Conservation (phyloP, 108 stramenopile genomes). For the Cyclotella sp. region DNA sequence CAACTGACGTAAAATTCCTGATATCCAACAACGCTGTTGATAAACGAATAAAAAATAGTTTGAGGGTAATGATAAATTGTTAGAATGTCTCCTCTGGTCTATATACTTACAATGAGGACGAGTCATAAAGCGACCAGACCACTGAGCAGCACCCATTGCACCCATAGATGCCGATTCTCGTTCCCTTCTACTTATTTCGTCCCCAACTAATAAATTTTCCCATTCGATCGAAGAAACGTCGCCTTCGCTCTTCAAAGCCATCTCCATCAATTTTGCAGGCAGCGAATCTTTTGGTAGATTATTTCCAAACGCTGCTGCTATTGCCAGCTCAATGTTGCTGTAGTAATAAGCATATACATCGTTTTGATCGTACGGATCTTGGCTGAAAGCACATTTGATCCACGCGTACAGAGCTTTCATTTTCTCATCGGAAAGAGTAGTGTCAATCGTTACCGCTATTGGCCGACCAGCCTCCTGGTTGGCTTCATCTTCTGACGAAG, state of each 20-base stretch:
- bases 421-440: constrained; percentile 55
- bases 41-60: not conserved
- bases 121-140: constrained; percentile 73
- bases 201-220: constrained; percentile 62
- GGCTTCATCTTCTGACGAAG: constrained; percentile 3
- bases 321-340: constrained; percentile 72
- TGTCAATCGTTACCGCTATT: constrained; percentile 46
- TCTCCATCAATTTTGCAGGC: constrained; percentile 56
- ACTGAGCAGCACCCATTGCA: constrained; percentile 81
- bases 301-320: constrained; percentile 72
- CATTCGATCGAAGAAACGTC: constrained; percentile 28
- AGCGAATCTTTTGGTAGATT: constrained; percentile 57
- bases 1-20: constrained; percentile 56
- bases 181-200: constrained; percentile 52
- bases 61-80: not conserved
- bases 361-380: constrained; percentile 31
- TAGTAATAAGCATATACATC: constrained; percentile 53
- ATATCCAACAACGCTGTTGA: constrained; percentile 60
- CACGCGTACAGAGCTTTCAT: constrained; percentile 68
- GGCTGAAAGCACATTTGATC: constrained; percentile 68
- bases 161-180: constrained; percentile 73
- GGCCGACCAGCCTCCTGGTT: constrained; percentile 6
- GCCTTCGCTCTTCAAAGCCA: constrained; percentile 55
- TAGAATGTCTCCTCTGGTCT: not conserved
- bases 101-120: constrained; percentile 64